Evolutionary conservation across 352 stramenopile species (phyloP).

Genomic region (Phytophthora fragariaefolia): DNA sequence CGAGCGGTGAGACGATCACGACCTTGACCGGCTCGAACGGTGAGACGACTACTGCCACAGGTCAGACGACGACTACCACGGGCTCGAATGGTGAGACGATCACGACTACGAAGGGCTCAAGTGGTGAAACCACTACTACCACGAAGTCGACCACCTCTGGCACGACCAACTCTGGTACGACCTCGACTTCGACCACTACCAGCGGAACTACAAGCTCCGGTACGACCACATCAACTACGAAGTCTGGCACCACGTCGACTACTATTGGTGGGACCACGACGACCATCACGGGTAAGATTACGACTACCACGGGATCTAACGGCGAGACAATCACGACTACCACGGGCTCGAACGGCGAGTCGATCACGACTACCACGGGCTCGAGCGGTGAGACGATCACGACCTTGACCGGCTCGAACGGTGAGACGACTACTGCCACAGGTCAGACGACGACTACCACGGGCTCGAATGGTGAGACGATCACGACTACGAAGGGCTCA

Average conservation of each 20-base stretch:
- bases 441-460: conserved; percentile 21
- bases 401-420: conserved; percentile 17
- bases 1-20: too few relatives aligned
- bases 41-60: too few relatives aligned
- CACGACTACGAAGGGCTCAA: too few relatives aligned
- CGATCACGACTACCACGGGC: too few relatives aligned
- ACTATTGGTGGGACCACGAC: conserved; percentile 16
- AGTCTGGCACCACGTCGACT: conserved; percentile 10
- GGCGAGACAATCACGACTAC: conserved; percentile 17
- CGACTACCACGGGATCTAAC: conserved; percentile 19
- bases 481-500: conserved; percentile 2
- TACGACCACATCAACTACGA: conserved; percentile 1
- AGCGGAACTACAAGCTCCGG: not conserved
- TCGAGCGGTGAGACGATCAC: conserved; percentile 14
- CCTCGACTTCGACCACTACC: conserved; percentile 10
- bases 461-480: conserved; percentile 16
- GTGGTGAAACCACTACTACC: too few relatives aligned
- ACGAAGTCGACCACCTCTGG: conserved; percentile 11
- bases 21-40: too few relatives aligned
- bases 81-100: too few relatives aligned
- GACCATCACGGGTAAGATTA: conserved; percentile 17
- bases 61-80: too few relatives aligned
- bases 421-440: conserved; percentile 13
- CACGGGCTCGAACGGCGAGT: conserved; percentile 17
- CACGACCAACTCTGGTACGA: conserved; percentile 14